A percentile compares a stretch with the other conserved stretches of the same genome.
Conservation (phyloP, 495 filamentous ascomycete genomes). For the Mytilinidion resinicola region DNA sequence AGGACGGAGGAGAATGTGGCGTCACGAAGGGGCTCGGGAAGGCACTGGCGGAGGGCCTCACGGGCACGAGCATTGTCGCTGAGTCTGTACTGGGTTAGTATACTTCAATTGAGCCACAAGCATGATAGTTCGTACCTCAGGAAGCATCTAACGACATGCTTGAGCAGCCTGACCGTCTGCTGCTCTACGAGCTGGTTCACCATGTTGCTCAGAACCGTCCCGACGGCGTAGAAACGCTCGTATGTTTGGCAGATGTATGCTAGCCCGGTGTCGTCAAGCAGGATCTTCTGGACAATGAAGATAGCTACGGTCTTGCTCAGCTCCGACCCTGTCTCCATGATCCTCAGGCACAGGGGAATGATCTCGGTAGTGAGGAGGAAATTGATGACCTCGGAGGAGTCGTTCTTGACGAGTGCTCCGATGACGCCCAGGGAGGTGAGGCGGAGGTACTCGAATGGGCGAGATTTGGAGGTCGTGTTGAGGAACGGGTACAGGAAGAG, state of each 20-base stretch:
- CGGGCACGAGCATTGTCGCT: conserved; percentile 95
- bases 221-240: conserved; percentile 98
- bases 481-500: conserved; percentile 98
- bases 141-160: conserved; percentile 98
- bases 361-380: conserved; percentile 98
- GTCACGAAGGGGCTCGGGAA: conserved; percentile 92
- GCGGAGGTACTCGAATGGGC: conserved; percentile 96
- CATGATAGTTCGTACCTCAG: conserved; percentile 58
- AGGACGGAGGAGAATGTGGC: conserved; percentile 95
- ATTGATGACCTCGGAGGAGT: conserved; percentile 97
- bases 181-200: conserved; percentile 94
- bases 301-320: conserved; percentile 98
- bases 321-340: conserved; percentile 99
- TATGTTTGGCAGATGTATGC: conserved; percentile 99
- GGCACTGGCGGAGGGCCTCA: conserved; percentile 91
- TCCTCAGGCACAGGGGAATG: conserved; percentile 93
- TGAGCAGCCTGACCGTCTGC: conserved; percentile 90
- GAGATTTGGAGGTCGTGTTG: conserved; percentile 97
- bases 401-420: conserved; percentile 96
- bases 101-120: background rate
- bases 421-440: conserved; percentile 98
- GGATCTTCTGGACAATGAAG: conserved; percentile 99
- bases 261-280: conserved; percentile 94
- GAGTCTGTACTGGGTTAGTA: conserved; percentile 47
- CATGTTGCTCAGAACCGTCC: conserved; percentile 98